Evolutionary conservation across 192 early-diverging fungal species (phyloP), one percentile per base, ranked within the genome.

Genomic region (Umbelopsis sp.): DNA sequence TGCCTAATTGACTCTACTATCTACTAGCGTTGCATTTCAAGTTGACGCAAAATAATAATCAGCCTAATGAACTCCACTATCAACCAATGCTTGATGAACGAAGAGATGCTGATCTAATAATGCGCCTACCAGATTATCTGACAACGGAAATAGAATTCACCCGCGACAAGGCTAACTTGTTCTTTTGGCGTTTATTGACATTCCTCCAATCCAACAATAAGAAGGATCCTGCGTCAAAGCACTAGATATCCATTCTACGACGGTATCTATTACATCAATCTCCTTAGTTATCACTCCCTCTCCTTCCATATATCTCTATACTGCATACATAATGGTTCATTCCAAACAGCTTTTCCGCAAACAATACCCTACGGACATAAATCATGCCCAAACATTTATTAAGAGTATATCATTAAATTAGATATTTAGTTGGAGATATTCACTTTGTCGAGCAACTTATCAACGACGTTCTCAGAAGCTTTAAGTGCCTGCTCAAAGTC

Each of bases 401-500:
- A 49, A 49, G 47, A 6, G n/a, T 4, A n/a, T 17, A 49, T 16
- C 38, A 1, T 17, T 49, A 7, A 21, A 49, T n/a, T n/a, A 47
- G 14, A 12, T 10, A 16, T n/a, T 47, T 20, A n/a, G 47, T 49
- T 49, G 16, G 20, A 62, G 4, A 62, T 26, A 12, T 29, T 20
- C 4, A 62, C 29, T 34, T 62, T 29, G 29, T 26, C 6, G 29
- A 62, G 26, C 11, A 62, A 11, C 29, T 34, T 62, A 22, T 62
- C 29, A 16, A 32, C 31, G 17, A 11, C 17, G 31, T 7, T 62
- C 11, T 62, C 56, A 32, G 56, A 62, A 62, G 20, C 47, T 21
- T 67, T 73, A 26, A 91, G 76, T 31, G 90, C 90, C 68, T 83
- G 76, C 9, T 80, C 79, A 77, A 91, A 87, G 54, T 91, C 90